Conservation (phyloP, 805 yeast species). For the Torulaspora delbrueckii region DNA sequence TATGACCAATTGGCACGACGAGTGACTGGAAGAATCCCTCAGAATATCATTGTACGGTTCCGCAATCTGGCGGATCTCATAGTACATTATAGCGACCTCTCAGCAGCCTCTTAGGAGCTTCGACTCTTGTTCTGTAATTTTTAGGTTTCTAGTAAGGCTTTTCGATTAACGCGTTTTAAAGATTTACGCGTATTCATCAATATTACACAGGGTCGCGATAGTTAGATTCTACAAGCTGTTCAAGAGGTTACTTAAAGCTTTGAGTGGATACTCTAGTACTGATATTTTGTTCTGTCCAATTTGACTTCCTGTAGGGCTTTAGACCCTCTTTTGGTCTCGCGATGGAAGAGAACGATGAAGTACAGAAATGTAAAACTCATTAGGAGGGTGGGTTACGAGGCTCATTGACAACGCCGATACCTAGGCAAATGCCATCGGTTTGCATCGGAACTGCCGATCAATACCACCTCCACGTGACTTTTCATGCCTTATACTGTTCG, state of each 20-base stretch:
- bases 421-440: background rate
- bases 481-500: background rate
- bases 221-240: background rate
- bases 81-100: slow-evolving; percentile 50
- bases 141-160: background rate
- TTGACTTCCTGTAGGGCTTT: too few species aligned
- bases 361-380: too few species aligned
- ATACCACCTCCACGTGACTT: slow-evolving; percentile 1
- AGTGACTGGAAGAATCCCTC: slow-evolving; percentile 74
- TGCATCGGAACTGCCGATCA: background rate
- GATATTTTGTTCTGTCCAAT: too few species aligned
- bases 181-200: background rate
- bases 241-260: too few species aligned
- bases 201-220: background rate
- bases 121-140: background rate
- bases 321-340: too few species aligned
- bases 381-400: background rate
- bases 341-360: too few species aligned
- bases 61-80: slow-evolving; percentile 64
- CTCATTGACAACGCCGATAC: background rate
- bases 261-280: too few species aligned
- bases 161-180: background rate
- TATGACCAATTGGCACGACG: slow-evolving; percentile 83
- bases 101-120: background rate
- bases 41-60: slow-evolving; percentile 63